Evolutionary conservation across 352 stramenopile genomes (phyloP).

Genomic region (Pythium aristosporum): DNA sequence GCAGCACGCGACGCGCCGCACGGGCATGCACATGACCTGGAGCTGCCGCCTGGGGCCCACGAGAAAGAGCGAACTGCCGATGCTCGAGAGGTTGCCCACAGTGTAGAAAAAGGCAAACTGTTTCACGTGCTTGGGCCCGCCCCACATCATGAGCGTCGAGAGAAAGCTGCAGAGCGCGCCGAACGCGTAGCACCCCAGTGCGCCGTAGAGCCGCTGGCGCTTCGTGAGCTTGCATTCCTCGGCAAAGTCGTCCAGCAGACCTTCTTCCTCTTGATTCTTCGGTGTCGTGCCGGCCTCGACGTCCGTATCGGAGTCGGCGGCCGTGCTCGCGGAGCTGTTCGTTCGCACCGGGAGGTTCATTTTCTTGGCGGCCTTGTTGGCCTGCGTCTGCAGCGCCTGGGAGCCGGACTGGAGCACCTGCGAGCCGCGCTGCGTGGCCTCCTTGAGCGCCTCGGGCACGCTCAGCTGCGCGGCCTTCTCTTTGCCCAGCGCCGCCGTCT

Average conservation of each 20-base stretch:
- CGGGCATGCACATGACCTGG: conserved; percentile 84
- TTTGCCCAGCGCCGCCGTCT: conserved; percentile 50
- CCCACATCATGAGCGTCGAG: conserved; percentile 81
- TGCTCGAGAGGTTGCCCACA: conserved; percentile 74
- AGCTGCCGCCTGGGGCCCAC: conserved; percentile 66
- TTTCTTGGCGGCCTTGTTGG: conserved; percentile 41
- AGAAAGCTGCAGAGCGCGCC: conserved; percentile 74
- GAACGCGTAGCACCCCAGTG: conserved; percentile 68
- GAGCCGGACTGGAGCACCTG: conserved; percentile 27
- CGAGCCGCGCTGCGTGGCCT: conserved; percentile 50
- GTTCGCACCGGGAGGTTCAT: conserved; percentile 53
- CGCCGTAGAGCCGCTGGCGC: conserved; percentile 74
- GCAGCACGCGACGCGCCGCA: conserved; percentile 75
- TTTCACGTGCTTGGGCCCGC: conserved; percentile 74
- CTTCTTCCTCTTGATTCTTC: conserved; percentile 69
- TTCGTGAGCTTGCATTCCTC: conserved; percentile 79
- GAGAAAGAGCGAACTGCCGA: conserved; percentile 80
- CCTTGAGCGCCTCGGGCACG: conserved; percentile 41
- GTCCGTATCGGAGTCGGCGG: conserved; percentile 38
- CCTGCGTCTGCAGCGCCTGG: conserved; percentile 48
- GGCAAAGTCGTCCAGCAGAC: conserved; percentile 63
- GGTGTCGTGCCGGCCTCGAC: conserved; percentile 36
- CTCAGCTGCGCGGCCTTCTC: conserved; percentile 57
- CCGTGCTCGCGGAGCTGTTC: conserved; percentile 27
- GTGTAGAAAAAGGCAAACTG: conserved; percentile 89